A percentile compares a stretch with the other conserved stretches of the same genome.
Conservation (phyloP, 2,329 filamentous ascomycete genomes). For the Microcyclosporella mali region DNA sequence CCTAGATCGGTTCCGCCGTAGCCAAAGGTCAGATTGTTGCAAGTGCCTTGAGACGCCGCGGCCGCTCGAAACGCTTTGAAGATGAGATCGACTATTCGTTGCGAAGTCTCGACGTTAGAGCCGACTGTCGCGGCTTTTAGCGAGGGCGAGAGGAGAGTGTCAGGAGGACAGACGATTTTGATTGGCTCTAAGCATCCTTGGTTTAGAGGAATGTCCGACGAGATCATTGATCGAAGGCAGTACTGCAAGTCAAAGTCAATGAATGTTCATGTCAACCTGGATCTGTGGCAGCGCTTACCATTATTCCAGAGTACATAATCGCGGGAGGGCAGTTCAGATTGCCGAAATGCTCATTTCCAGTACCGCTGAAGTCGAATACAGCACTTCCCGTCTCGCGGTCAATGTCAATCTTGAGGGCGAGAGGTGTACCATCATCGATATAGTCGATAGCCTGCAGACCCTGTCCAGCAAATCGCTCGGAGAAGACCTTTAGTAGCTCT, state of each 20-base stretch:
- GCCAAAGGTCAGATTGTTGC: slow-evolving; percentile 30
- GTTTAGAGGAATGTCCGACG: slow-evolving; percentile 46
- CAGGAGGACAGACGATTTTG: slow-evolving; percentile 24
- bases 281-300: slow-evolving; percentile 31
- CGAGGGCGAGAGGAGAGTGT: slow-evolving; percentile 28
- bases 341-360: slow-evolving; percentile 36
- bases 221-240: slow-evolving; percentile 30
- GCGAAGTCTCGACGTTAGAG: slow-evolving; percentile 29
- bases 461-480: slow-evolving; percentile 12
- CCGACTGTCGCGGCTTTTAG: slow-evolving; percentile 27
- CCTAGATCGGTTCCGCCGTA: slow-evolving; percentile 36
- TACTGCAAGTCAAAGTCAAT: slow-evolving; percentile 33
- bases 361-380: slow-evolving; percentile 39
- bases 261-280: slow-evolving; percentile 35
- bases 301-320: slow-evolving; percentile 75
- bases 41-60: slow-evolving; percentile 29
- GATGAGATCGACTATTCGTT: slow-evolving; percentile 31
- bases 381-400: slow-evolving; percentile 28
- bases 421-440: slow-evolving; percentile 38
- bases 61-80: slow-evolving; percentile 29
- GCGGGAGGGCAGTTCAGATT: slow-evolving; percentile 58
- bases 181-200: slow-evolving; percentile 30
- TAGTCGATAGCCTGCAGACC: slow-evolving; percentile 31
- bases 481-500: slow-evolving; percentile 26
- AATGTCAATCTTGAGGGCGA: slow-evolving; percentile 33